Evolutionary conservation across 2,329 filamentous ascomycete genomes (phyloP), one percentile per base, ranked within the genome.

Genomic region (Venturiaceae sp.): DNA sequence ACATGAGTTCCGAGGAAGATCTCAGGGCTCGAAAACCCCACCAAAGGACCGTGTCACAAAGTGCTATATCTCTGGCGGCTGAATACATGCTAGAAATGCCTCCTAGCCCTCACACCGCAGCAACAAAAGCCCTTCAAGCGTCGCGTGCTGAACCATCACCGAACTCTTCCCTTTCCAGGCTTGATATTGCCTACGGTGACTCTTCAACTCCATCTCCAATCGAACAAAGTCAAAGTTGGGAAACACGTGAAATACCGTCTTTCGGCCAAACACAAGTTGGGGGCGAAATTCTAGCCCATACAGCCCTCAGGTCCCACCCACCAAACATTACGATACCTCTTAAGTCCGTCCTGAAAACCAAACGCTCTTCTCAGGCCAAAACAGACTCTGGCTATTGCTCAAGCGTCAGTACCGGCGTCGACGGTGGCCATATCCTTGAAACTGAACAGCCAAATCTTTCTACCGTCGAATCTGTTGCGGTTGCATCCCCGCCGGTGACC

Each of bases 351-450:
- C 11, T 53, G 30, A 47, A 50, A 32, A 30, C 21, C 39, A 47
- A 2, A 21, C 16, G 28, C 11, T 68, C 68, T 16, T 60, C 61
- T 30, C 66, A 69, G 32, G 63, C 58, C 39, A 71, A 71, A 41
- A 63, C 66, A 1, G 72, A 74, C 57, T 74, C 71, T 9, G 72
- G 72, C 0, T 74, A 74, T 60, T 73, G 70, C 3, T 73, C 71
- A 54, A 66, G 66, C n/a, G 65, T 64, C n/a, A 72, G 69, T 62
- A 61, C 33, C 8, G 39, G 53, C 16, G 34, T 32, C 11, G 33
- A 39, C n/a, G 9, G 21, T 16, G 28, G 16, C 8, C 33, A 33
- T 3, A 19, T 21, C 7, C 3, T n/a, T 19, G 26, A 36, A 28
- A 26, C 21, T 23, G 32, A 53, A n/a, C n/a, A 39, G n/a, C 37